phyloP scores from a whole-genome alignment of 2,329 filamentous ascomycete species.

The Paecilomyces sp. region DNA sequence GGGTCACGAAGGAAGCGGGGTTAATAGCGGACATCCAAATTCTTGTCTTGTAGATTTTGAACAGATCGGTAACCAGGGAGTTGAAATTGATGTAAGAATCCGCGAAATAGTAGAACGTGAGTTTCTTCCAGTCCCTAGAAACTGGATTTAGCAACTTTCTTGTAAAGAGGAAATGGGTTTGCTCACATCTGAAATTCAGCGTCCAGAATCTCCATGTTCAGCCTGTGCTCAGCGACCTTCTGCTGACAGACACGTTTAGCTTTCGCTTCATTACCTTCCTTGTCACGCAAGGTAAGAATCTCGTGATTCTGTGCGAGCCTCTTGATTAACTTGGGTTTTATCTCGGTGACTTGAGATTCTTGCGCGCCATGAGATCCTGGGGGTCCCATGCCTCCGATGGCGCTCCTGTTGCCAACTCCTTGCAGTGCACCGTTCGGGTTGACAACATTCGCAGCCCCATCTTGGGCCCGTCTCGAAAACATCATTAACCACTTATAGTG shows the following conservation, averaged over 20 bases:
- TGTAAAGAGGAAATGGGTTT: not conserved
- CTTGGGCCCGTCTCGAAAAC: constrained; percentile 72
- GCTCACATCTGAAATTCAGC: constrained; percentile 97
- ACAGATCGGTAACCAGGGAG: constrained; percentile 89
- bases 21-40: constrained; percentile 99
- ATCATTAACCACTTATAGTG: constrained; percentile 99
- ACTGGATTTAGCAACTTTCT: constrained; percentile 8
- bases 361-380: constrained; percentile 66
- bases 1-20: constrained; percentile 85
- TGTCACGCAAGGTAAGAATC: constrained; percentile 80
- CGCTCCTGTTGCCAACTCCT: constrained; percentile 58
- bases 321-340: constrained; percentile 96
- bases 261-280: constrained; percentile 96
- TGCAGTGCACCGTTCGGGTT: constrained; percentile 52
- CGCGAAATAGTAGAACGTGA: constrained; percentile 98
- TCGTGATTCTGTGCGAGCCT: constrained; percentile 87
- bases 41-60: constrained; percentile 98
- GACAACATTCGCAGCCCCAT: constrained; percentile 33
- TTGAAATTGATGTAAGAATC: constrained; percentile 99
- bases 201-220: constrained; percentile 98
- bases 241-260: constrained; percentile 95
- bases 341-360: constrained; percentile 63
- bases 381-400: constrained; percentile 71
- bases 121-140: constrained; percentile 90
- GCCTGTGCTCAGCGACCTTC: constrained; percentile 87